Conservation (phyloP, 345 rosid genomes). For the Arabidopsis suecica region DNA sequence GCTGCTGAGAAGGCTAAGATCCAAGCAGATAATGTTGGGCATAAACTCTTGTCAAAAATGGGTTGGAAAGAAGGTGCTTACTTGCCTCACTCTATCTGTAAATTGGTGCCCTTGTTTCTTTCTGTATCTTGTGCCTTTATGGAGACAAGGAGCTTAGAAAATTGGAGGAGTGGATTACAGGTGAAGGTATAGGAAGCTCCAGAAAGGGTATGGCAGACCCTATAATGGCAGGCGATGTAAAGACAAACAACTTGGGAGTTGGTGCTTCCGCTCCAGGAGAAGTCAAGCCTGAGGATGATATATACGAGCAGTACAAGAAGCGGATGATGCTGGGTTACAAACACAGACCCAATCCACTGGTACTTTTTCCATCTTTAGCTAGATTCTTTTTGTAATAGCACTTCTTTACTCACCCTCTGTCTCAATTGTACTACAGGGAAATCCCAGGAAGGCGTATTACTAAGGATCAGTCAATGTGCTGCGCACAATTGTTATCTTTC, state of each 20-base stretch:
- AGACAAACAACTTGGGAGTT: constrained; percentile 89
- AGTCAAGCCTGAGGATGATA: constrained; percentile 89
- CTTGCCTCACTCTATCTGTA: constrained; percentile 38
- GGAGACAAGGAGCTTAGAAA: constrained; percentile 42
- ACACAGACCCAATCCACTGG: constrained; percentile 96
- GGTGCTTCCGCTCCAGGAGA: constrained; percentile 96
- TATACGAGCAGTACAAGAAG: constrained; percentile 99
- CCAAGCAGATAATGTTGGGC: constrained; percentile 97
- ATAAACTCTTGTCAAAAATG: constrained; percentile 92
- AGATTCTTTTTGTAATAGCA: not conserved
- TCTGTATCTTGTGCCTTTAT: constrained; percentile 43
- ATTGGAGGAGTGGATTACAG: constrained; percentile 58
- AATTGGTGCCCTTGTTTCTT: constrained; percentile 39
- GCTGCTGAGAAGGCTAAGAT: constrained; percentile 80
- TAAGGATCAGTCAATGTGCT: constrained; percentile 22
- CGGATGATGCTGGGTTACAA: constrained; percentile 99
- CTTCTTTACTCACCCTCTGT: constrained; percentile 4
- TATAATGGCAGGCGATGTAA: constrained; percentile 83
- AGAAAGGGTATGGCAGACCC: constrained; percentile 94
- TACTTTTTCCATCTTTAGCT: constrained; percentile 35
- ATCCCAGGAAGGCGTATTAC: constrained; percentile 50
- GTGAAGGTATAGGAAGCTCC: constrained; percentile 98
- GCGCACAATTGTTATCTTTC: constrained; percentile 20
- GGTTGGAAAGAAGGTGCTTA: constrained; percentile 98
- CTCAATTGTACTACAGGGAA: constrained; percentile 35